These are phyloP conservation scores for Scenedesmus sp. DNA, from an alignment of 163 green algal genomes.

Conservation along the genomic window DNA sequence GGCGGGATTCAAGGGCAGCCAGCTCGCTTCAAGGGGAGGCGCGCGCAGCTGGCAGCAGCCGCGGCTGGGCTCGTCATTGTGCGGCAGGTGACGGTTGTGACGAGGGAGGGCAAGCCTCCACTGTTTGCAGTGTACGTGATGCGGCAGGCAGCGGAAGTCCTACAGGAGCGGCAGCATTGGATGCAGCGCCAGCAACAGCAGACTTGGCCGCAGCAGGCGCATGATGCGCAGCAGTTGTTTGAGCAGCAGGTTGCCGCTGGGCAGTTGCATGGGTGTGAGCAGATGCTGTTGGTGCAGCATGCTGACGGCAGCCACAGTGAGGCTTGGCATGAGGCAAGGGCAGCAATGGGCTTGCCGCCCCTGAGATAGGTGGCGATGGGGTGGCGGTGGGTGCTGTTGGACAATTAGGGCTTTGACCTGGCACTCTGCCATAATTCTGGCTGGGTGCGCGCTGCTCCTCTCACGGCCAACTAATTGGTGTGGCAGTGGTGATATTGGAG, in stretches of 20 bases:
- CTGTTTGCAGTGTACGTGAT: constrained; percentile 51
- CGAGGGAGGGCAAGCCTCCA: constrained; percentile 36
- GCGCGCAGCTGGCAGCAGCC: constrained; percentile 28
- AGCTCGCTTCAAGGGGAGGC: not conserved
- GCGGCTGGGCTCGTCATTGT: constrained; percentile 20
- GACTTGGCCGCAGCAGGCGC: not conserved
- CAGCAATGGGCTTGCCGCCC: constrained; percentile 39
- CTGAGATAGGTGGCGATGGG: not conserved
- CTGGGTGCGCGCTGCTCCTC: not conserved
- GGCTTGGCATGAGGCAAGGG: constrained; percentile 33
- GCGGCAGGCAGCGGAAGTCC: constrained; percentile 9
- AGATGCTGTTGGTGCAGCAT: constrained; percentile 30
- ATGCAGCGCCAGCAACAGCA: not conserved
- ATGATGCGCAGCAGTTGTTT: not conserved
- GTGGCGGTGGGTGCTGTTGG: not conserved
- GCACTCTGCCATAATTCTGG: not conserved
- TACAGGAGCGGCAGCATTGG: not conserved
- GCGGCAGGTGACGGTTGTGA: constrained; percentile 26
- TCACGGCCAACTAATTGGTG: not conserved
- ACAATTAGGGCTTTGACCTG: constrained; percentile 14
- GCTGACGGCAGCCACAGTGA: constrained; percentile 24
- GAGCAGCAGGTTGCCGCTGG: constrained; percentile 29
- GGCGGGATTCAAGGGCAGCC: constrained; percentile 32
- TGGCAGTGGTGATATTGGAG: too few relatives aligned
- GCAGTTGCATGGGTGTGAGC: not conserved